A percentile compares a stretch with the other conserved stretches of the same genome.
Evolutionary conservation across 2,329 filamentous ascomycete genomes (phyloP).

Genomic region (Fusarium nisikadoi): DNA sequence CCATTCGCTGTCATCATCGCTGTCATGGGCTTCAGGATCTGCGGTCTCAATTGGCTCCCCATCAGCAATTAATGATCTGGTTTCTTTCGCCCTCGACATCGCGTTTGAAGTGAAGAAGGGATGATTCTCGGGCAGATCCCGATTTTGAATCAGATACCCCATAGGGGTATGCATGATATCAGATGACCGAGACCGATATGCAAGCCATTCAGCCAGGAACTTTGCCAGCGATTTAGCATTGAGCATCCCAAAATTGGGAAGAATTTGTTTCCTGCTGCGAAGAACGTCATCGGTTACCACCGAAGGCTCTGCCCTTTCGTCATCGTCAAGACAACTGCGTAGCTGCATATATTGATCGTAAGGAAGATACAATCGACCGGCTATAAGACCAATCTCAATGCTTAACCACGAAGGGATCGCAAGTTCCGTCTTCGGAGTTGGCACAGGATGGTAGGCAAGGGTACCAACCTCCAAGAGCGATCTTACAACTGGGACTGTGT

Average conservation of each 20-base stretch:
- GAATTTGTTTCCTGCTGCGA: neutral
- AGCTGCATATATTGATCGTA: neutral
- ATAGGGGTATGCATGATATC: slow-evolving; percentile 3
- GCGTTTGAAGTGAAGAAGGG: neutral
- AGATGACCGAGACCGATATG: neutral
- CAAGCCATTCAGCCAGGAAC: neutral
- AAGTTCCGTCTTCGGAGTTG: neutral
- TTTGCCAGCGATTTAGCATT: neutral
- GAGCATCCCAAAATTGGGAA: neutral
- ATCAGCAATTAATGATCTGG: neutral
- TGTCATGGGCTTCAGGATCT: no score
- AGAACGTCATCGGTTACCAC: accelerated
- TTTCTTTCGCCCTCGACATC: neutral
- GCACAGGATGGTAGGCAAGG: neutral
- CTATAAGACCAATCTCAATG: slow-evolving; percentile 1
- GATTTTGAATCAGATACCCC: neutral
- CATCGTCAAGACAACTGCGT: neutral
- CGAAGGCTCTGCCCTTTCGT: no score
- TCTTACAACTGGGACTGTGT: neutral
- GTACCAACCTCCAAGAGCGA: neutral
- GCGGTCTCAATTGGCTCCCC: no score
- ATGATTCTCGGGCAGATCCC: neutral
- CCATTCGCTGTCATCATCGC: no score
- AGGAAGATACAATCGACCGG: neutral
- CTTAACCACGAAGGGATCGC: neutral